phyloP scores from a whole-genome alignment of 2,329 filamentous ascomycete species.

The Nannizziopsis arthrosporioides region DNA sequence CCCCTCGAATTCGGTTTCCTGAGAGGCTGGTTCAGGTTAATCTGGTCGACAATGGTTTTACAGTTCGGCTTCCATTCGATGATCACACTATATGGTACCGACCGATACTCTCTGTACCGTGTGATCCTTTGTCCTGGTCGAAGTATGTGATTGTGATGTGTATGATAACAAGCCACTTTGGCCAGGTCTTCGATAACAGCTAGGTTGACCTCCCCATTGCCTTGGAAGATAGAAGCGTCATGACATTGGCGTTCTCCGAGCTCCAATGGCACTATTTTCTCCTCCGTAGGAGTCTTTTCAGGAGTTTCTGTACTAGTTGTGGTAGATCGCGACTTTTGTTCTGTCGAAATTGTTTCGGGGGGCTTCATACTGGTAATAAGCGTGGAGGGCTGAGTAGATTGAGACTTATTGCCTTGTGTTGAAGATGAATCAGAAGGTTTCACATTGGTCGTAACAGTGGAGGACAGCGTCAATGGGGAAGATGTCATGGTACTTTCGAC shows the following conservation, averaged over 20 bases:
- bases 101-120: too few relatives aligned
- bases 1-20: neutral
- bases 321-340: neutral
- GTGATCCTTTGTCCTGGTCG: neutral
- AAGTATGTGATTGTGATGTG: neutral
- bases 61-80: conserved; percentile 3
- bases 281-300: neutral
- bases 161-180: neutral
- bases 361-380: neutral
- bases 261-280: neutral
- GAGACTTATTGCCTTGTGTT: conserved; percentile 3
- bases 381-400: conserved; percentile 6
- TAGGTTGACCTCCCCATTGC: neutral
- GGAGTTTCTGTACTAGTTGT: neutral
- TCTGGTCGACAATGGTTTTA: neutral
- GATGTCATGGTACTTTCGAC: neutral
- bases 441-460: too few relatives aligned
- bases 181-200: neutral
- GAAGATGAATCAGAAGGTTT: conserved; percentile 8
- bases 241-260: neutral
- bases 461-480: neutral
- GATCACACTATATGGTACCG: neutral
- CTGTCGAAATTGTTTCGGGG: neutral
- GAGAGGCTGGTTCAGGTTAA: neutral
- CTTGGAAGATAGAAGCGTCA: neutral